Evolutionary conservation across 345 rosid species (phyloP), one percentile per base, ranked within the genome.

Genomic region (Cochlearia excelsa): DNA sequence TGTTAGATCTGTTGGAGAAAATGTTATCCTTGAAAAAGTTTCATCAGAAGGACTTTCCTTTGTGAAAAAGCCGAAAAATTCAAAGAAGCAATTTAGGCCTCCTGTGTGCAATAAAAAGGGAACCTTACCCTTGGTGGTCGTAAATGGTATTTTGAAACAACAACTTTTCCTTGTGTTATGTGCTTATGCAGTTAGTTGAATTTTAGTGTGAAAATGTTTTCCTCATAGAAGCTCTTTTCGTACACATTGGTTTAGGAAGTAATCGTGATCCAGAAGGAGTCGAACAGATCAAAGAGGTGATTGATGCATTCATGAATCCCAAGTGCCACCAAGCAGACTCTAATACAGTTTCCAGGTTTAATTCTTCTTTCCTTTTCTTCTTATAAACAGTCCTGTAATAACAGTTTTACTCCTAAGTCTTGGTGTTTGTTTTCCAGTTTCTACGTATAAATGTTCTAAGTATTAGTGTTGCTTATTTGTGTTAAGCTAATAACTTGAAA

Each of bases 291-390:
- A 71, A 75, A 65, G 80, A 68, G 80, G 95, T 87, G 66, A 80
- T 89, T 40, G 76, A 82, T 65, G 99, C 99, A 27, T 93, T 89
- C 73, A 66, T 74, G 78, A 84, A 80, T 59, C 97, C 95, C 37
- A 87, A 83, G 74, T 83, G 95, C 70, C 85, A 86, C 78, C 62
- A 73, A 30, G 91, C 89, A 56, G 87, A 85, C 71, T 87, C 99
- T 28, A 81, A 74, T 59, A 74, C 53, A 40, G 86, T 83, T 61
- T 65, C 69, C 61, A 72, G 86, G 98, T 92, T 16, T 67, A 76
- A 56, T 45, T 43, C 23, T 64, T 70, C 39, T 34, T 34, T 42
- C 56, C 26, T 11, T 63, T 69, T 56, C 61, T n/a, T n/a, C n/a
- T 61, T 67, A 41, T 34, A 50, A 29, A 42, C 49, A 61, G 41